phyloP scores from a whole-genome alignment of 352 stramenopile species.

The Thalassiosira delicatula region DNA sequence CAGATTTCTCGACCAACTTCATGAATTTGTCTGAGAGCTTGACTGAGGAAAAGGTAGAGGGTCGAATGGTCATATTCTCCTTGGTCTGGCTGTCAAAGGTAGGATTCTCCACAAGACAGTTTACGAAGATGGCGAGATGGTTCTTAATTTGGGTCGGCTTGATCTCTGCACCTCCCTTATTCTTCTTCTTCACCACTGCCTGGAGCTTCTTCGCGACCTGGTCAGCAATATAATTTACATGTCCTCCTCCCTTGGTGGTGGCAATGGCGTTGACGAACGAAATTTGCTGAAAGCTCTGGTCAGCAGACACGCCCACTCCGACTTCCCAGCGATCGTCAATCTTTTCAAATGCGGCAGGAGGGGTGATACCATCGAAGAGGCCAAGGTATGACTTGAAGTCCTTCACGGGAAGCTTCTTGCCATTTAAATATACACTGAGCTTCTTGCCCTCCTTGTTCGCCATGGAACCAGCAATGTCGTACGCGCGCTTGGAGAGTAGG shows the following conservation, averaged over 20 bases:
- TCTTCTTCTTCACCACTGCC: slow-evolving; percentile 90
- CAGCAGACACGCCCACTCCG: slow-evolving; percentile 87
- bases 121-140: slow-evolving; percentile 97
- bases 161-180: slow-evolving; percentile 91
- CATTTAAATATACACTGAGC: slow-evolving; percentile 89
- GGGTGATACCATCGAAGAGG: slow-evolving; percentile 87
- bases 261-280: slow-evolving; percentile 99
- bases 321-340: slow-evolving; percentile 96
- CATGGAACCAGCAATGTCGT: slow-evolving; percentile 97
- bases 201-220: slow-evolving; percentile 87
- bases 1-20: slow-evolving; percentile 93
- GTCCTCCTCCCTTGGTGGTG: slow-evolving; percentile 94
- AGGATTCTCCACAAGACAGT: slow-evolving; percentile 98
- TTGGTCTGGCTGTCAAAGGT: slow-evolving; percentile 99
- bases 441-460: slow-evolving; percentile 90
- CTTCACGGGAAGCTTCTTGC: slow-evolving; percentile 87
- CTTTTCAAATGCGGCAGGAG: slow-evolving; percentile 90
- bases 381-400: slow-evolving; percentile 97
- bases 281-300: slow-evolving; percentile 94
- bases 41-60: slow-evolving; percentile 89
- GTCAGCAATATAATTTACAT: slow-evolving; percentile 95
- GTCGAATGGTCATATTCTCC: slow-evolving; percentile 95
- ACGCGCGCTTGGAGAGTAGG: slow-evolving; percentile 96
- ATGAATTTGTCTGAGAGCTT: slow-evolving; percentile 93
- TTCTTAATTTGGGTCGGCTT: slow-evolving; percentile 96